Evolutionary conservation across 208 protist genomes (phyloP).

Genomic region (Angomonas ambiguus): DNA sequence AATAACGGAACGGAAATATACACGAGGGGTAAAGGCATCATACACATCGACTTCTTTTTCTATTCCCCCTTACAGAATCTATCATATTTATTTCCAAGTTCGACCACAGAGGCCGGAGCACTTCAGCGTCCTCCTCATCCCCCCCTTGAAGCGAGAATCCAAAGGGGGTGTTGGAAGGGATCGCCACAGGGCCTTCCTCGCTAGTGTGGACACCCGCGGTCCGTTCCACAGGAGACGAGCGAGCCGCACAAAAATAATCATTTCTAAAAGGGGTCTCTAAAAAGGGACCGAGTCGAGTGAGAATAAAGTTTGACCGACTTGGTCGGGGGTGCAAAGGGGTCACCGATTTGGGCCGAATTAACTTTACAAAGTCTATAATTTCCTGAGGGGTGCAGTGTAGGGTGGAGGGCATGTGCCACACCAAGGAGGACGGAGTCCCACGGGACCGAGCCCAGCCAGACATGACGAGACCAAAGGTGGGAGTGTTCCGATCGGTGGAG

Average conservation of each 20-base stretch:
- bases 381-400: slow-evolving; percentile 71
- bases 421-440: slow-evolving; percentile 8
- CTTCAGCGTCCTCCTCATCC: background rate
- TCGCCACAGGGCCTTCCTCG: background rate
- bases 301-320: slow-evolving; percentile 32
- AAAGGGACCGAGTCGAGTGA: slow-evolving; percentile 56
- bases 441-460: slow-evolving; percentile 65
- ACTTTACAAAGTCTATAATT: slow-evolving; percentile 60
- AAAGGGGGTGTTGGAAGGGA: background rate
- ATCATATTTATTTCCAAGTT: background rate
- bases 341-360: slow-evolving; percentile 52
- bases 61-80: background rate
- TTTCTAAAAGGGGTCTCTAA: slow-evolving; percentile 44
- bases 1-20: too few relatives aligned
- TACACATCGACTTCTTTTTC: background rate
- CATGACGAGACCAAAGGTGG: slow-evolving; percentile 68
- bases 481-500: slow-evolving; percentile 20
- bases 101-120: background rate
- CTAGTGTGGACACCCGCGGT: background rate
- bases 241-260: background rate
- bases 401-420: slow-evolving; percentile 67
- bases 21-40: too few relatives aligned
- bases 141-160: background rate
- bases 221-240: background rate
- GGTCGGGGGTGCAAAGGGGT: slow-evolving; percentile 59